These are phyloP conservation scores for Saposhnikovia divaricata DNA, from an alignment of 129 eudicot species.

Conservation along the genomic window DNA sequence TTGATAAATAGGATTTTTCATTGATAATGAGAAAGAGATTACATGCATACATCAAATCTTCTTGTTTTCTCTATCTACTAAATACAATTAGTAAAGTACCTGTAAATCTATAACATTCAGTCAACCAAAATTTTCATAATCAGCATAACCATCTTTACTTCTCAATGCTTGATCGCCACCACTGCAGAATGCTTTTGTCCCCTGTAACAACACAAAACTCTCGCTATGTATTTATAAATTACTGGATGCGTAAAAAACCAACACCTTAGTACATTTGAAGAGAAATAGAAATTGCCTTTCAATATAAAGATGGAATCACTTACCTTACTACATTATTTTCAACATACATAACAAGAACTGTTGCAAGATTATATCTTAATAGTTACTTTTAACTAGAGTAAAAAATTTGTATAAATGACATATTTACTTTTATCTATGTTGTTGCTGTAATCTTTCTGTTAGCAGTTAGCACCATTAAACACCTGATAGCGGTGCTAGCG, in stretches of 20 bases:
- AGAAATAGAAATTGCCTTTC: not conserved
- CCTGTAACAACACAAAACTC: conserved; percentile 32
- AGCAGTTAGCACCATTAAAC: not conserved
- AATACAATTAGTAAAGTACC: conserved; percentile 25
- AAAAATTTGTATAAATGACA: not conserved
- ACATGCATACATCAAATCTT: too few species aligned
- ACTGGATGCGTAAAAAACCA: not conserved
- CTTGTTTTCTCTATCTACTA: too few species aligned
- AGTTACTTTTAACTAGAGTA: not conserved
- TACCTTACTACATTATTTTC: not conserved
- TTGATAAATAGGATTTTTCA: too few species aligned
- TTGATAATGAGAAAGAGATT: too few species aligned
- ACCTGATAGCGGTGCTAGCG: not conserved
- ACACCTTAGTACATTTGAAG: not conserved
- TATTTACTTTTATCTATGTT: not conserved
- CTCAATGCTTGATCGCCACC: conserved; percentile 97
- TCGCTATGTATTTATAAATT: not conserved
- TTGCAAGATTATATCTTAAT: not conserved
- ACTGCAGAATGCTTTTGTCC: conserved; percentile 91
- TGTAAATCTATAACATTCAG: conserved; percentile 94
- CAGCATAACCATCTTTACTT: conserved; percentile 82
- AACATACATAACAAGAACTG: not conserved
- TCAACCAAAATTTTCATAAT: conserved; percentile 74
- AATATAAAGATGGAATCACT: not conserved
- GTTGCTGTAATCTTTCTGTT: too few species aligned